Evolutionary conservation across 1,139 yeast species (phyloP), one percentile per base, ranked within the genome.

Genomic region (Scheffersomyces quercinus): DNA sequence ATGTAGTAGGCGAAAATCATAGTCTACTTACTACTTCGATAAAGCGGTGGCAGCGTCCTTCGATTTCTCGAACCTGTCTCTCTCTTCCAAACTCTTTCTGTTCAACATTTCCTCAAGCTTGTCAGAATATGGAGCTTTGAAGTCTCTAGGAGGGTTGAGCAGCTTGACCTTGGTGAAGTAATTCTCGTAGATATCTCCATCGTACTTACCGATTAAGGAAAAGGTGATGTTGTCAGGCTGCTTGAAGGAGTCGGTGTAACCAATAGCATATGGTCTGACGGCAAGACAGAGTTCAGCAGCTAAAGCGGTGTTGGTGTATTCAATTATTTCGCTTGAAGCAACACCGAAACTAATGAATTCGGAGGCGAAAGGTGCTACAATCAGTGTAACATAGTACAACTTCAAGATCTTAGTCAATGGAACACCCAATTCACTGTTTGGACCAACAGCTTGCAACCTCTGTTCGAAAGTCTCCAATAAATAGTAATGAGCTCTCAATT

Each of bases 171-270:
- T 58, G 36, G 57, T 62, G 57, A 70, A 73, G 64, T 72, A 74
- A 59, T 74, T 73, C 52, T 72, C 77, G 52, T 74, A 74, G 49
- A 74, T 60, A 57, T 74, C 67, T 51, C 79, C 79, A 48, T 73
- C 74, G 52, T 65, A 73, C 41, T 59, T 62, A 49, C 78, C 79
- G 48, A 74, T 64, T 41, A 68, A 62, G 8, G 79, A 69, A 58
- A 73, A 71, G 48, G 74, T 59, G 55, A 69, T 53, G 68, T 67
- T 70, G 55, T 74, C 79, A 32, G 75, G 62, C 50, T 62, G 65
- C 54, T 73, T 75, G 75, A 74, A 74, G 11, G 79, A 63, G 57
- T 74, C 79, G 36, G 79, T 73, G 48, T 64, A 70, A 20, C 75
- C 73, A 50, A 74, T 64, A 36, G 69, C 74, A 50, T 71, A 65